phyloP scores from a whole-genome alignment of 345 rosid genomes.

The Linum lewisii region DNA sequence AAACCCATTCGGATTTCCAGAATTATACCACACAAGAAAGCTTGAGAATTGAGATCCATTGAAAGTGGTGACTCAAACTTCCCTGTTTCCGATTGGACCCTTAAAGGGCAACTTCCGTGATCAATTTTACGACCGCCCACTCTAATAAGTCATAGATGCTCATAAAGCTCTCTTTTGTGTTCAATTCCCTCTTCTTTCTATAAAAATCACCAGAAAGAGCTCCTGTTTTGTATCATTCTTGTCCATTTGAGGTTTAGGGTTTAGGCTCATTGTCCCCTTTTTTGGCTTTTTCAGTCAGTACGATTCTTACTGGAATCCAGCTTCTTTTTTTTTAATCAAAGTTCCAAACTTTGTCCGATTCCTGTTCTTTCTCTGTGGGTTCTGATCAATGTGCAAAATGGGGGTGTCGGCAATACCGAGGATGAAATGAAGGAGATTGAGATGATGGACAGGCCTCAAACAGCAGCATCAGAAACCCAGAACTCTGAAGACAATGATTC shows the following conservation, averaged over 20 bases:
- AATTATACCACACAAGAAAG: too few species aligned
- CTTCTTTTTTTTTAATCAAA: too few species aligned
- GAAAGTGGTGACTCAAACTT: not conserved
- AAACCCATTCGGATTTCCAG: not conserved
- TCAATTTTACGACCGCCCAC: not conserved
- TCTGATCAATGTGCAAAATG: too few species aligned
- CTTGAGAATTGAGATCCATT: not conserved
- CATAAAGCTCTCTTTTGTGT: too few species aligned
- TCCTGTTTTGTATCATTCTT: not conserved
- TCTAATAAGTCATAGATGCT: not conserved
- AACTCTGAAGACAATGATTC: slow-evolving; percentile 6
- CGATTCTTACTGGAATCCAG: too few species aligned
- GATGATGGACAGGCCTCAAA: not conserved
- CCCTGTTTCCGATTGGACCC: too few species aligned
- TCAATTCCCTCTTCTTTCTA: too few species aligned
- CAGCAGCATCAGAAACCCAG: not conserved
- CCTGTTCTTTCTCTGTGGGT: too few species aligned
- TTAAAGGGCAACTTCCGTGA: not conserved
- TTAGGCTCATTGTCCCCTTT: too few species aligned
- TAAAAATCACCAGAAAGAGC: too few species aligned
- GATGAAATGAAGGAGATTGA: not conserved
- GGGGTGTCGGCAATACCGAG: not conserved
- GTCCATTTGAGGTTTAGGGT: not conserved
- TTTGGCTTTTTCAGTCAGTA: too few species aligned
- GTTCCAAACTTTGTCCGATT: too few species aligned